Evolutionary conservation across 768 basidiomycete genomes (phyloP).

Genomic region (Cystobasidium ongulense): DNA sequence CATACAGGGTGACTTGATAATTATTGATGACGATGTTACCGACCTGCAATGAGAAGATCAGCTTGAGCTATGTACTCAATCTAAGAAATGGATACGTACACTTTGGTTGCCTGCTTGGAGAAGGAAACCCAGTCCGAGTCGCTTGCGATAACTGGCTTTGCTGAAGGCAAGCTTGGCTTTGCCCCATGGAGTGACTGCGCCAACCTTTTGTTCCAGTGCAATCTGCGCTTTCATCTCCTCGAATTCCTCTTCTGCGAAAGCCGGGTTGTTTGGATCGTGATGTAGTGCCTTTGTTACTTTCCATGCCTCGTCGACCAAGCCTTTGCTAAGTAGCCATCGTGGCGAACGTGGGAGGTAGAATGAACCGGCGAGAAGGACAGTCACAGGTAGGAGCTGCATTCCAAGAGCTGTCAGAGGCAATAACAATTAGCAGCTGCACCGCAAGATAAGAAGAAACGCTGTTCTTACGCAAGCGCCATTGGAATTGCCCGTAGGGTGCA

Average conservation of each 20-base stretch:
- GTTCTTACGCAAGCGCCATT: not conserved
- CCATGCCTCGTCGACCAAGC: not conserved
- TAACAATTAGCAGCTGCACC: not conserved
- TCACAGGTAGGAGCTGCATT: not conserved
- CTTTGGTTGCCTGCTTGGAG: not conserved
- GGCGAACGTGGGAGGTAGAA: not conserved
- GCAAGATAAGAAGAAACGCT: not conserved
- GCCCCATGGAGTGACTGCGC: not conserved
- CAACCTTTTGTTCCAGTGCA: not conserved
- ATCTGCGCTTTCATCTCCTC: conserved; percentile 3
- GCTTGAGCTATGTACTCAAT: no score
- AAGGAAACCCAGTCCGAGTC: not conserved
- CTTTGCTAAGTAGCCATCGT: conserved; percentile 3
- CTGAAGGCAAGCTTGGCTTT: not conserved
- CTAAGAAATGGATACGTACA: not conserved
- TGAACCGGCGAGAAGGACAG: not conserved
- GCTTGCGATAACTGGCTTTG: not conserved
- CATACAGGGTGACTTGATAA: not conserved
- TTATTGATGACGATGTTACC: conserved; percentile 10
- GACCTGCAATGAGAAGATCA: not conserved
- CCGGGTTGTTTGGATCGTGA: not conserved
- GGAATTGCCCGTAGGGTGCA: not conserved
- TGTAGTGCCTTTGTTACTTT: not conserved
- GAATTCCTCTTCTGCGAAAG: conserved; percentile 5
- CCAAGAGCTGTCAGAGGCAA: not conserved